phyloP scores from a whole-genome alignment of 2,329 filamentous ascomycete species.

The Parasarocladium wereldwijsianum region DNA sequence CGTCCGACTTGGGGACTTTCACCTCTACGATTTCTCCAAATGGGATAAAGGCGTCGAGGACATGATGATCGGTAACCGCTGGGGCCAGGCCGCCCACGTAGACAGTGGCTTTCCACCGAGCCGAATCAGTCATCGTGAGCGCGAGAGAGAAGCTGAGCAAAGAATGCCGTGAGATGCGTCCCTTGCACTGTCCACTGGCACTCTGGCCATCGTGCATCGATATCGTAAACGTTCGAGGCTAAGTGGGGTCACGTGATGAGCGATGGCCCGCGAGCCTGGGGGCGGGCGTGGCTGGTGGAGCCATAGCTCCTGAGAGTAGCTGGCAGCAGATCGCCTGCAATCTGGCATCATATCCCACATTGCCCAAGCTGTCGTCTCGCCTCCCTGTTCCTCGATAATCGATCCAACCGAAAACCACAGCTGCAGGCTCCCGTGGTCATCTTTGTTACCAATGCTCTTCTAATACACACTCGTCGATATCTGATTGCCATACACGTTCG shows the following conservation, averaged over 20 bases:
- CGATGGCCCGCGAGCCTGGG: constrained; percentile 8
- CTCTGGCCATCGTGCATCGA: no score
- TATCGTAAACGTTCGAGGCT: no score
- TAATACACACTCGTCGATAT: no score
- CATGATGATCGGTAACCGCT: constrained; percentile 56
- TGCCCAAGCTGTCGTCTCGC: no score
- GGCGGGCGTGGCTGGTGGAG: constrained; percentile 13
- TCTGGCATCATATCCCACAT: constrained; percentile 29
- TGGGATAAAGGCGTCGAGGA: constrained; percentile 87
- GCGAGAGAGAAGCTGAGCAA: no score
- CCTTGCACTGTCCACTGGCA: no score
- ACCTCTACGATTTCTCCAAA: constrained; percentile 94
- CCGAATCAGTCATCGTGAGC: constrained; percentile 57
- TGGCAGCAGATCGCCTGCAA: constrained; percentile 19
- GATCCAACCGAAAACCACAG: no score
- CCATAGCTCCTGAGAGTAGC: constrained; percentile 13
- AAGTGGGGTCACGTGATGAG: constrained; percentile 17
- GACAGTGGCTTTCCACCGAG: constrained; percentile 79
- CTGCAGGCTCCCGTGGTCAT: no score
- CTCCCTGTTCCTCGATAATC: not conserved
- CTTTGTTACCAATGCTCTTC: no score
- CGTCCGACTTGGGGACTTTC: constrained; percentile 75
- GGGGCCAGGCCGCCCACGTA: constrained; percentile 83
- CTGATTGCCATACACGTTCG: no score
- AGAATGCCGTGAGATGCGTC: no score